These are phyloP conservation scores for Phytophthora capsici DNA, from an alignment of 352 stramenopile species.

Conservation along the genomic window DNA sequence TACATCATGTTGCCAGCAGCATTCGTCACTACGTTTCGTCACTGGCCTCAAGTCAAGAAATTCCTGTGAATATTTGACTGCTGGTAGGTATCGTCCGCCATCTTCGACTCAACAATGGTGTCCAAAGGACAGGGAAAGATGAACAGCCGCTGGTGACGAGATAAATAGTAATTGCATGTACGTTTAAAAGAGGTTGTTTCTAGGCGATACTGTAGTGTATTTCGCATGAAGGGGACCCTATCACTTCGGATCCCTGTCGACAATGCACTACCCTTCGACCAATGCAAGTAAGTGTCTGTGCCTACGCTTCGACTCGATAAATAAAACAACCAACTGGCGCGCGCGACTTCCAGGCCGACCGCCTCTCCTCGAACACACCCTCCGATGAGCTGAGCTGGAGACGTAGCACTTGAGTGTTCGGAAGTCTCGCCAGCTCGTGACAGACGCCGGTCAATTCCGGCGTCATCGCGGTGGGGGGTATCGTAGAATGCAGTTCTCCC, in stretches of 20 bases:
- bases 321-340: conserved; percentile 41
- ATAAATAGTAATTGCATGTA: conserved; percentile 34
- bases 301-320: conserved; percentile 47
- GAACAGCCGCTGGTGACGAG: neutral
- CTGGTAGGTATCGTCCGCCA: neutral
- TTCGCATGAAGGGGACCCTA: conserved; percentile 34
- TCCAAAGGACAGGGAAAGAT: neutral
- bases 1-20: neutral
- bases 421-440: conserved; percentile 17
- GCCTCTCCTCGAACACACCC: neutral
- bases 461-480: conserved; percentile 4
- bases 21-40: neutral
- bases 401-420: neutral
- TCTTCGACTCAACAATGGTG: conserved; percentile 6
- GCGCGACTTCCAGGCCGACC: conserved; percentile 12
- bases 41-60: too few species aligned
- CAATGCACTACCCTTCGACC: conserved; percentile 29
- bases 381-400: neutral
- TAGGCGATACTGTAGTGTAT: conserved; percentile 37
- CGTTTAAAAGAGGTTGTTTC: conserved; percentile 11
- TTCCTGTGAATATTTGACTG: too few species aligned
- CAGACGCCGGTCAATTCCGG: neutral
- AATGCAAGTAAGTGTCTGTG: conserved; percentile 21
- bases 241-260: conserved; percentile 42
- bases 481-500: neutral